Evolutionary conservation across 139 green algal genomes (phyloP).

Genomic region (Tetradesmus lagerheimii): DNA sequence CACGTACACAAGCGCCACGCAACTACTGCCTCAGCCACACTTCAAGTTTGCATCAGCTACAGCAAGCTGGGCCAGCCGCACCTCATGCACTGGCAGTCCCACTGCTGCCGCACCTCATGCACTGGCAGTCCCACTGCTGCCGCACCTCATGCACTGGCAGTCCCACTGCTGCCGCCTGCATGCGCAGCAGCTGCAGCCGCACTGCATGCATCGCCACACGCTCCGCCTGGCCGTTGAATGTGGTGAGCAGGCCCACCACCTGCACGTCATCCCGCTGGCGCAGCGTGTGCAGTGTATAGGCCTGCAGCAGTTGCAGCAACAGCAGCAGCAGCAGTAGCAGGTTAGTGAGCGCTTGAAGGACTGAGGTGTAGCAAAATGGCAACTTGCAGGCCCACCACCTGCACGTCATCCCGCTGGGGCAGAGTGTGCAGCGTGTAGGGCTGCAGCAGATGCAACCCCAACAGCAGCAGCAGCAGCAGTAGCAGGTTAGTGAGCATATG

Average conservation of each 20-base stretch:
- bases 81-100: constrained; percentile 42
- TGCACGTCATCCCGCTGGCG: background rate
- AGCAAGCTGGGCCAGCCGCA: background rate
- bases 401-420: background rate
- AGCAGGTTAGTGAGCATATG: too few relatives aligned
- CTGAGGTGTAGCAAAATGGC: too few relatives aligned
- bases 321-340: background rate
- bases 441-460: too few relatives aligned
- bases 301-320: background rate
- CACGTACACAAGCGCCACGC: too few relatives aligned
- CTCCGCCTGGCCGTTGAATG: constrained; percentile 26
- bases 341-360: background rate
- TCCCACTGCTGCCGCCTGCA: constrained; percentile 42
- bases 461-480: too few relatives aligned
- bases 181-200: constrained; percentile 20
- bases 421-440: constrained; percentile 35
- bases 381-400: too few relatives aligned
- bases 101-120: constrained; percentile 26
- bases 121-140: background rate
- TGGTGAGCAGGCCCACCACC: constrained; percentile 40
- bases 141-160: constrained; percentile 47
- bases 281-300: constrained; percentile 40
- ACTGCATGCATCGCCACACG: constrained; percentile 53
- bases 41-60: too few relatives aligned
- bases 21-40: too few relatives aligned